Evolutionary conservation across 371 early-diverging fungal species (phyloP).

Genomic region (Nematocida minor): DNA sequence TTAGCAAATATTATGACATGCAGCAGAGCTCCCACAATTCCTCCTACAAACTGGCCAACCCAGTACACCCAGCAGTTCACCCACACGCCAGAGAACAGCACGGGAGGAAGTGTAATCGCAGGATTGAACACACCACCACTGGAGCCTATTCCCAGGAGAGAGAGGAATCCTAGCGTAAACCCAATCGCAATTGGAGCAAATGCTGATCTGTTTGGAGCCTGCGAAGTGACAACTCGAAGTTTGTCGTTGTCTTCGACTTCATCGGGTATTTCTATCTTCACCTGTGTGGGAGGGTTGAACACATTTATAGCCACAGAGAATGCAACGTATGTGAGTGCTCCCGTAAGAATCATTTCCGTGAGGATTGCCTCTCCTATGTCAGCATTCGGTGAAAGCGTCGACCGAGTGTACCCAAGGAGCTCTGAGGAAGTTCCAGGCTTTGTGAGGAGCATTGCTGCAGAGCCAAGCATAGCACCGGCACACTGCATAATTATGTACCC

Average conservation of each 20-base stretch:
- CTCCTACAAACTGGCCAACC: constrained; percentile 69
- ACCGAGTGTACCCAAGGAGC: constrained; percentile 54
- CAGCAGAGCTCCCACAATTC: constrained; percentile 67
- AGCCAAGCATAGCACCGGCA: constrained; percentile 67
- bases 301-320: constrained; percentile 72
- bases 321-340: constrained; percentile 70
- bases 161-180: constrained; percentile 69
- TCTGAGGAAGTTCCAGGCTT: constrained; percentile 66
- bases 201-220: constrained; percentile 60
- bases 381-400: constrained; percentile 41
- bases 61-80: constrained; percentile 68
- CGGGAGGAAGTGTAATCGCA: constrained; percentile 67
- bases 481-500: constrained; percentile 68
- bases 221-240: constrained; percentile 33
- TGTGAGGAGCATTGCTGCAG: constrained; percentile 66
- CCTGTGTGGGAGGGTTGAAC: constrained; percentile 64
- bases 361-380: constrained; percentile 57
- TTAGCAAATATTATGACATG: constrained; percentile 60
- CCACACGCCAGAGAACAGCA: constrained; percentile 67
- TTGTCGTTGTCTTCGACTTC: constrained; percentile 65
- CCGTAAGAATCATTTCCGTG: constrained; percentile 68
- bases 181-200: constrained; percentile 64
- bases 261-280: constrained; percentile 57
- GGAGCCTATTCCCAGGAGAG: constrained; percentile 68
- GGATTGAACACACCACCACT: constrained; percentile 73